These are phyloP conservation scores for Aspergillus nanangensis DNA, from an alignment of 495 filamentous ascomycete genomes.

Conservation along the genomic window DNA sequence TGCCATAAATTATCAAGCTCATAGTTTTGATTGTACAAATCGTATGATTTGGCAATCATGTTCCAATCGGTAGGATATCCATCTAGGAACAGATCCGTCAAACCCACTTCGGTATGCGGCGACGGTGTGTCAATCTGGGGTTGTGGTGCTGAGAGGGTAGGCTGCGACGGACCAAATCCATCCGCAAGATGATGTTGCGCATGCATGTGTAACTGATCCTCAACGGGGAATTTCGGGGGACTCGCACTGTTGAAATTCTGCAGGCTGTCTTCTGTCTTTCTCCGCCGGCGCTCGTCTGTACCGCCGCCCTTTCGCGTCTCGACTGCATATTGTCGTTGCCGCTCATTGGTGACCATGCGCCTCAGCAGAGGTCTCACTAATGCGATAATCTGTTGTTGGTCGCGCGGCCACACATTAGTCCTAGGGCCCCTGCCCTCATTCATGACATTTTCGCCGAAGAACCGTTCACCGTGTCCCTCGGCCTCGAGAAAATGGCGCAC, in stretches of 20 bases:
- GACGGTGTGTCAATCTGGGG: slow-evolving; percentile 19
- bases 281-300: slow-evolving; percentile 36
- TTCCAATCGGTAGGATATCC: slow-evolving; percentile 40
- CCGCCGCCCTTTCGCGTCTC: slow-evolving; percentile 51
- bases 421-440: slow-evolving; percentile 39
- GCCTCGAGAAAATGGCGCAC: slow-evolving; percentile 54
- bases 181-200: slow-evolving; percentile 23
- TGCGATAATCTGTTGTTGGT: slow-evolving; percentile 51
- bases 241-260: slow-evolving; percentile 21
- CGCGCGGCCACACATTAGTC: slow-evolving; percentile 52
- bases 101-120: slow-evolving; percentile 19
- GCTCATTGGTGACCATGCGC: slow-evolving; percentile 62
- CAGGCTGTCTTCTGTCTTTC: slow-evolving; percentile 37
- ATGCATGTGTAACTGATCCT: slow-evolving; percentile 34
- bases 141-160: slow-evolving; percentile 19
- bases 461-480: slow-evolving; percentile 52
- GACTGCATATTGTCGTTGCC: slow-evolving; percentile 57
- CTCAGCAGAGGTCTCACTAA: slow-evolving; percentile 55
- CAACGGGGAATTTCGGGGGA: slow-evolving; percentile 24
- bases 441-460: slow-evolving; percentile 46
- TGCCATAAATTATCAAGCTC: slow-evolving; percentile 42
- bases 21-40: slow-evolving; percentile 34
- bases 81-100: slow-evolving; percentile 34
- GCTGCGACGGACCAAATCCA: slow-evolving; percentile 21
- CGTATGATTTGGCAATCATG: slow-evolving; percentile 30